These are phyloP conservation scores for Ceratocystis cacaofunesta DNA, from an alignment of 2,329 filamentous ascomycete species.

Conservation along the genomic window DNA sequence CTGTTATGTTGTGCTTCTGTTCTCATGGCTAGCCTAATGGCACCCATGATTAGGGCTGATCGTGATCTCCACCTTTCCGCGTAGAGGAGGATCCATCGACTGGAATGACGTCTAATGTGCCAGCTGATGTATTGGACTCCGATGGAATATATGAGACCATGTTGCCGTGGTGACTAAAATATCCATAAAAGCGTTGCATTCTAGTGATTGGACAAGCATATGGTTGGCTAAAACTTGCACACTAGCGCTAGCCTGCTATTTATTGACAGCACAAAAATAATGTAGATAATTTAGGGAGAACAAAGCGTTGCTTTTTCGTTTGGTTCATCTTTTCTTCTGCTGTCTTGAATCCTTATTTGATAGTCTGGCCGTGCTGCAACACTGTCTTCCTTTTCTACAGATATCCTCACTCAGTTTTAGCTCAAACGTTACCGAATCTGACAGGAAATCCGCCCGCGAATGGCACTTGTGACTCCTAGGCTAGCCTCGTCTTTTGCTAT, in stretches of 20 bases:
- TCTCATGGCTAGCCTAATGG: not conserved
- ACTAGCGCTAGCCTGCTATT: not conserved
- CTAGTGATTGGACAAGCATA: accelerated
- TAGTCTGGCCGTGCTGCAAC: not conserved
- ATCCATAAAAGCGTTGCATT: not conserved
- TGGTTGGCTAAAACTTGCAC: not conserved
- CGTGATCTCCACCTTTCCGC: not conserved
- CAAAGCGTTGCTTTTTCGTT: not conserved
- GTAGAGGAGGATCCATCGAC: not conserved
- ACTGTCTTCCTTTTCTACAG: not conserved
- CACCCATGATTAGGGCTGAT: not conserved
- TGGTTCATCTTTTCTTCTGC: not conserved
- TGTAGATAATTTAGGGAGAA: not conserved
- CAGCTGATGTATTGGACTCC: not conserved
- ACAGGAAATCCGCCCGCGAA: not conserved
- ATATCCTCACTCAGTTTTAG: not conserved
- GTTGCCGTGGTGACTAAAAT: slow-evolving; percentile 3
- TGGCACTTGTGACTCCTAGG: not conserved
- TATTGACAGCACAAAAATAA: slow-evolving; percentile 4
- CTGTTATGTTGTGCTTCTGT: too few species aligned
- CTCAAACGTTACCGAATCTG: not conserved
- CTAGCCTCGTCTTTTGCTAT: not conserved
- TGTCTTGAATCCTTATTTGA: not conserved
- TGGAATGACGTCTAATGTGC: not conserved
- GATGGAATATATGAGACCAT: not conserved